Evolutionary conservation across 2,329 filamentous ascomycete genomes (phyloP).

Genomic region (Trichoderma simmonsii): DNA sequence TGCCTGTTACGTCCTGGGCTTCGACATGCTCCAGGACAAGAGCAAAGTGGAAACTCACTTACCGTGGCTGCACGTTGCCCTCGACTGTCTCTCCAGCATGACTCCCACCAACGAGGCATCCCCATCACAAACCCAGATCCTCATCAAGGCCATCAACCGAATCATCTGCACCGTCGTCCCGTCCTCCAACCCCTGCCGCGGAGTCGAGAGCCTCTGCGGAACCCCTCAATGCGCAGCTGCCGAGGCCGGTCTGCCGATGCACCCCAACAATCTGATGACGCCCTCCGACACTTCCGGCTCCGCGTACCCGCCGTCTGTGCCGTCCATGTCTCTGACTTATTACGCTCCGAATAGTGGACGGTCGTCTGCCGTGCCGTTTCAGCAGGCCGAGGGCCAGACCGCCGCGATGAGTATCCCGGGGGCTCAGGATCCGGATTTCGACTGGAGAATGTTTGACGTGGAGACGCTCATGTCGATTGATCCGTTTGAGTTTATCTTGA

Average conservation of each 20-base stretch:
- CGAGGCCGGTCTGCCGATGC: not conserved
- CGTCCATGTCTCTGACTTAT: slow-evolving; percentile 5
- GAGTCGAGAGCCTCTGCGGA: not conserved
- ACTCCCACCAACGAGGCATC: not conserved
- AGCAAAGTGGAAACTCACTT: slow-evolving; percentile 5
- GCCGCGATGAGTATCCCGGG: slow-evolving; percentile 5
- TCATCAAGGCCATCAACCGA: slow-evolving; percentile 14
- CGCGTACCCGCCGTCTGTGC: not conserved
- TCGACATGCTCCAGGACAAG: slow-evolving; percentile 15
- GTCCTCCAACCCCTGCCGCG: not conserved
- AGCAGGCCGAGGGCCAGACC: not conserved
- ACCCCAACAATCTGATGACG: not conserved
- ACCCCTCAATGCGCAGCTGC: not conserved
- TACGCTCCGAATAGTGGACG: not conserved
- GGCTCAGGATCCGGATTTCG: slow-evolving; percentile 1
- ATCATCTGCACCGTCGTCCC: slow-evolving; percentile 11
- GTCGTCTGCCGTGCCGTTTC: not conserved
- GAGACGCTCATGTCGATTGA: slow-evolving; percentile 16
- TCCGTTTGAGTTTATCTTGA: slow-evolving; percentile 8
- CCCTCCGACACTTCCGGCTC: not conserved
- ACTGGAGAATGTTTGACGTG: slow-evolving; percentile 15
- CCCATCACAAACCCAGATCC: not conserved
- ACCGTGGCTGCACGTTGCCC: slow-evolving; percentile 1
- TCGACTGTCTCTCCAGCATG: slow-evolving; percentile 12
- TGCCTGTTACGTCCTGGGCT: slow-evolving; percentile 5